A percentile compares a stretch with the other conserved stretches of the same genome.
Conservation (phyloP, 768 basidiomycete genomes). For the Phlegmacium glaucopus region DNA sequence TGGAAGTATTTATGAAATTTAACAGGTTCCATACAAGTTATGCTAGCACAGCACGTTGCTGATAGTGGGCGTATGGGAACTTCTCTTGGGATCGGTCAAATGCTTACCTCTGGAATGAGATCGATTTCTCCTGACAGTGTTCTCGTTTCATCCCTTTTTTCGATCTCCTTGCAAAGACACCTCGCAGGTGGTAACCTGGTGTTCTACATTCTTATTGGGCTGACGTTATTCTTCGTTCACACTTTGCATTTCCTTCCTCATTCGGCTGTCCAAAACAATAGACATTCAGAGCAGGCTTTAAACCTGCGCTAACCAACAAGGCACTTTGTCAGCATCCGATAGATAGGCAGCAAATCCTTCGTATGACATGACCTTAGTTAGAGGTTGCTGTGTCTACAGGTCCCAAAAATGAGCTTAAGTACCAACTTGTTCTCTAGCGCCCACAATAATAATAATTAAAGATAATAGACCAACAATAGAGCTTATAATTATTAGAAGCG, state of each 20-base stretch:
- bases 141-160: constrained; percentile 53
- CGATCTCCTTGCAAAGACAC: constrained; percentile 43
- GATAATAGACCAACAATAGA: too few species aligned
- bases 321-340: too few species aligned
- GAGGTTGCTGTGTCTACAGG: too few species aligned
- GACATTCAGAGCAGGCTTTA: too few species aligned
- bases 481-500: too few species aligned
- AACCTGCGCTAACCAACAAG: too few species aligned
- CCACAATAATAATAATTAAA: too few species aligned
- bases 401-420: too few species aligned
- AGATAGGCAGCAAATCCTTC: too few species aligned
- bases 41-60: constrained; percentile 41
- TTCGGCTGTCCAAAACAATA: too few species aligned
- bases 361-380: too few species aligned
- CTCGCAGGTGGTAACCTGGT: constrained; percentile 45
- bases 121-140: constrained; percentile 54
- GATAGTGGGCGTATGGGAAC: constrained; percentile 42
- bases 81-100: constrained; percentile 55
- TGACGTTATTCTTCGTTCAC: constrained; percentile 25
- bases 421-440: too few species aligned
- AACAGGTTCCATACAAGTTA: constrained; percentile 46
- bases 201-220: constrained; percentile 31
- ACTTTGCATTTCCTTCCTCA: constrained; percentile 21
- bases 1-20: background rate
- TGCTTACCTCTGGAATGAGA: constrained; percentile 43